These are phyloP conservation scores for Jatropha podagrica DNA, from an alignment of 441 rosid species.

Conservation along the genomic window DNA sequence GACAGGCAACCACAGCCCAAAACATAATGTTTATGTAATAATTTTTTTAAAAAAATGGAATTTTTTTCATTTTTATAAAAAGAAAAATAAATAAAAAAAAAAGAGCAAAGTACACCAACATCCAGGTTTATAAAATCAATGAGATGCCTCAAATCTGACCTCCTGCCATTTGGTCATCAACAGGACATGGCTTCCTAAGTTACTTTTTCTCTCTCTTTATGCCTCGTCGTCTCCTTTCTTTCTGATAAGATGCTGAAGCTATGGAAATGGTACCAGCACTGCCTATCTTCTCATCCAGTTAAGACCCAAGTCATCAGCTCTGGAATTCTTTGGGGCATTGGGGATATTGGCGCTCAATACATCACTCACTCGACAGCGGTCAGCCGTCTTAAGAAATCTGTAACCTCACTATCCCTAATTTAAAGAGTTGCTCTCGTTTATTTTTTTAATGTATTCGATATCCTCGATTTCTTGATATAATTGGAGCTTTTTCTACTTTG, in stretches of 20 bases:
- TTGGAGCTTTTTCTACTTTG: background rate
- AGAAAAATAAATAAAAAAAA: background rate
- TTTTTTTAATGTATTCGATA: slow-evolving; percentile 10
- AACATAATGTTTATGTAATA: too few relatives aligned
- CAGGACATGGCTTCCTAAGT: slow-evolving; percentile 15
- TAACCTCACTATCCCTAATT: slow-evolving; percentile 22
- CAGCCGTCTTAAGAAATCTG: slow-evolving; percentile 41
- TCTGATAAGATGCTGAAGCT: slow-evolving; percentile 54
- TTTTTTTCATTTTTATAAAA: too few relatives aligned
- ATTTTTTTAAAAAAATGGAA: too few relatives aligned
- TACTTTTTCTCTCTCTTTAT: background rate
- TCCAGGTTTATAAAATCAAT: background rate
- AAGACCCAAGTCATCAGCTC: slow-evolving; percentile 93
- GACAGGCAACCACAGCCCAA: too few relatives aligned
- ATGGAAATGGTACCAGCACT: slow-evolving; percentile 90
- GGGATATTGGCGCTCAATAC: slow-evolving; percentile 92
- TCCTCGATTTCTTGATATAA: background rate
- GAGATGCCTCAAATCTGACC: background rate
- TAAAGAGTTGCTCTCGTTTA: background rate
- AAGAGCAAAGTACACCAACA: background rate
- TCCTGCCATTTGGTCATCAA: slow-evolving; percentile 15
- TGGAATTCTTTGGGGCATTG: slow-evolving; percentile 86
- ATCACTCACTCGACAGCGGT: slow-evolving; percentile 77
- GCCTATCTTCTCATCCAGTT: slow-evolving; percentile 66
- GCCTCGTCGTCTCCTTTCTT: background rate